Percentiles rank a stretch among this genome's conserved stretches.
phyloP scores from a whole-genome alignment of 805 yeast genomes.

The Candida michaelii region DNA sequence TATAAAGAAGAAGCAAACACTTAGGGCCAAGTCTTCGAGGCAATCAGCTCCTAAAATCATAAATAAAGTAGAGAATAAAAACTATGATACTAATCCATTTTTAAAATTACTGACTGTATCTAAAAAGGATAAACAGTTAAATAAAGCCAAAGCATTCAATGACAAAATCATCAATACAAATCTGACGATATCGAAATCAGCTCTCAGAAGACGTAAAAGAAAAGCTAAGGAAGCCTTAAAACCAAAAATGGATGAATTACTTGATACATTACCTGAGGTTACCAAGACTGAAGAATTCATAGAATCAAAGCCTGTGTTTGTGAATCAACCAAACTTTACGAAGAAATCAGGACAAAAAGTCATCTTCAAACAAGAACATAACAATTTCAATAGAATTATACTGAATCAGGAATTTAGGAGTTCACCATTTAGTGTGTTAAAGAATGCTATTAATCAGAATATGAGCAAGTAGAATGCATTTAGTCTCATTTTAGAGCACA shows the following conservation, averaged over 20 bases:
- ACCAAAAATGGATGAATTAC: slow-evolving; percentile 66
- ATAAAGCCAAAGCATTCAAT: slow-evolving; percentile 39
- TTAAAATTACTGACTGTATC: slow-evolving; percentile 52
- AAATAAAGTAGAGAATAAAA: slow-evolving; percentile 17
- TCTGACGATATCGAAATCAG: slow-evolving; percentile 61
- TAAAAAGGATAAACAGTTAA: slow-evolving; percentile 51
- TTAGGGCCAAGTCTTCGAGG: slow-evolving; percentile 32
- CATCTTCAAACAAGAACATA: slow-evolving; percentile 57
- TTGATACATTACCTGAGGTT: slow-evolving; percentile 48
- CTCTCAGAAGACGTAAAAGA: slow-evolving; percentile 62
- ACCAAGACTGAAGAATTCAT: slow-evolving; percentile 18
- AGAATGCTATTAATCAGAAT: slow-evolving; percentile 17
- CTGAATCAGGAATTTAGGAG: slow-evolving; percentile 53
- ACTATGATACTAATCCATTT: slow-evolving; percentile 45
- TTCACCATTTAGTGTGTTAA: slow-evolving; percentile 66
- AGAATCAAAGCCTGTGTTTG: slow-evolving; percentile 17
- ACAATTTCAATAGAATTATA: slow-evolving; percentile 58
- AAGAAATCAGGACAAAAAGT: slow-evolving; percentile 39
- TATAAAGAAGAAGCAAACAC: slow-evolving; percentile 34
- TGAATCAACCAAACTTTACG: slow-evolving; percentile 53
- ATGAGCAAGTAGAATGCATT: not conserved
- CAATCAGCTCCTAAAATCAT: slow-evolving; percentile 12
- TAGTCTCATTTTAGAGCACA: too few species aligned
- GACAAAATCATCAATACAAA: slow-evolving; percentile 32
- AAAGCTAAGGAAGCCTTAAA: slow-evolving; percentile 60